These are phyloP conservation scores for Calonectria honghensis DNA, from an alignment of 2,329 filamentous ascomycete genomes.

Conservation along the genomic window DNA sequence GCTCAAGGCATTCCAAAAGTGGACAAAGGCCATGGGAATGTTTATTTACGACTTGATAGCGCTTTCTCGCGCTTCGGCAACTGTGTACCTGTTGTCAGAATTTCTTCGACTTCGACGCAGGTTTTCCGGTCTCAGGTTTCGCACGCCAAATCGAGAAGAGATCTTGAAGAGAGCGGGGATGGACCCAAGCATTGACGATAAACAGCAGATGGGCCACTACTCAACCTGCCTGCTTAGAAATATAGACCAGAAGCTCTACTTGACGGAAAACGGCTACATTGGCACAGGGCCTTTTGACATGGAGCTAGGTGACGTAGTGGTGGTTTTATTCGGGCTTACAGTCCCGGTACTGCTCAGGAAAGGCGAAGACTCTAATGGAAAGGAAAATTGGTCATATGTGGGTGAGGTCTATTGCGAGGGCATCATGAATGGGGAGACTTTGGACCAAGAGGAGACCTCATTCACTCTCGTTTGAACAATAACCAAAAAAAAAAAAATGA, in stretches of 20 bases:
- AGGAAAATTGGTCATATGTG: constrained; percentile 52
- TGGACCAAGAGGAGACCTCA: constrained; percentile 27
- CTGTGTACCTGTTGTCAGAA: constrained; percentile 6
- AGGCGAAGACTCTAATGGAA: background rate
- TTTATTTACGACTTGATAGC: constrained; percentile 18
- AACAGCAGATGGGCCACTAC: constrained; percentile 35
- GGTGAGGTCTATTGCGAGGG: constrained; percentile 60
- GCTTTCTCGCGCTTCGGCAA: constrained; percentile 37
- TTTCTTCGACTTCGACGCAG: constrained; percentile 12
- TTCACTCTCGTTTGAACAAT: constrained; percentile 33
- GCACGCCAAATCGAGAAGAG: background rate
- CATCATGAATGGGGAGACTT: constrained; percentile 58
- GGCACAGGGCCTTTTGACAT: constrained; percentile 55
- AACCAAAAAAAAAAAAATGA: background rate
- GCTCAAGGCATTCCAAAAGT: constrained; percentile 16
- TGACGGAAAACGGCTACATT: constrained; percentile 55
- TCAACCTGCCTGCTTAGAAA: constrained; percentile 46
- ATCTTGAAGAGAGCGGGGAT: constrained; percentile 39
- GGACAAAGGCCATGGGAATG: constrained; percentile 24
- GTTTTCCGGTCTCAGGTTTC: constrained; percentile 2
- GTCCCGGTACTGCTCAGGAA: constrained; percentile 55
- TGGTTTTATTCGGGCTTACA: constrained; percentile 55
- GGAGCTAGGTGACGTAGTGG: constrained; percentile 52
- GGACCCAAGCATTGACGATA: constrained; percentile 30
- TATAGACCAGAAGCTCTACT: constrained; percentile 50